These are phyloP conservation scores for Ophiostoma sp. DNA, from an alignment of 2,329 filamentous ascomycete species.

Conservation along the genomic window DNA sequence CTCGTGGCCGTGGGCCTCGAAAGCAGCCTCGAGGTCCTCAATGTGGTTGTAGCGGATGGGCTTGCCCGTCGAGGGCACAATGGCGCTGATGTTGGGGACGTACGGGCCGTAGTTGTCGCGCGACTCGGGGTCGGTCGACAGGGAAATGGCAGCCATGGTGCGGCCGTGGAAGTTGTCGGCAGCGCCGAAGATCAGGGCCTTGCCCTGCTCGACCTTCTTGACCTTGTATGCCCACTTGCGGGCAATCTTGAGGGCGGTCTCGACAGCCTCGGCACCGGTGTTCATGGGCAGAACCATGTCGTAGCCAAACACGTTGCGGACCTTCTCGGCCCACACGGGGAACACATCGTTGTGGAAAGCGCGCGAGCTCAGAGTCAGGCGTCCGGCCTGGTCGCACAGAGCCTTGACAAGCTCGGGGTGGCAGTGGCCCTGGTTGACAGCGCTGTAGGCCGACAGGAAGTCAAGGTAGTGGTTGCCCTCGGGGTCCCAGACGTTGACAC, in stretches of 20 bases:
- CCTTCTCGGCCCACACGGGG: constrained; percentile 88
- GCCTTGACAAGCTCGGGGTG: constrained; percentile 93
- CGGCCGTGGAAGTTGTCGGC: constrained; percentile 94
- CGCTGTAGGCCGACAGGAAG: constrained; percentile 96
- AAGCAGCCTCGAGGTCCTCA: constrained; percentile 68
- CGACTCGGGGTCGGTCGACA: constrained; percentile 93
- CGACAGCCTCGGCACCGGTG: constrained; percentile 91
- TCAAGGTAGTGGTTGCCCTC: constrained; percentile 94
- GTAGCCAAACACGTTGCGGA: constrained; percentile 82
- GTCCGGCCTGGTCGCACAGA: constrained; percentile 79
- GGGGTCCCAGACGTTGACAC: constrained; percentile 91
- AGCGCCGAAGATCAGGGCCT: constrained; percentile 79
- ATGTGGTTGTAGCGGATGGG: constrained; percentile 83
- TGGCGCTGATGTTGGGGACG: constrained; percentile 78
- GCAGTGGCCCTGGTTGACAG: constrained; percentile 97
- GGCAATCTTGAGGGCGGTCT: constrained; percentile 93
- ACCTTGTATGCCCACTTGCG: constrained; percentile 98
- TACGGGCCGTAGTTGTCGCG: constrained; percentile 96
- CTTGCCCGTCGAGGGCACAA: constrained; percentile 68
- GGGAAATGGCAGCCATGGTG: constrained; percentile 93
- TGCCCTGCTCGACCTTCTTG: constrained; percentile 78
- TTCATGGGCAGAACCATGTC: constrained; percentile 99
- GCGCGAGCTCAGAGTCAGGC: constrained; percentile 84
- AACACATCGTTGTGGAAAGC: constrained; percentile 99
- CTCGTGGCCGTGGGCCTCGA: constrained; percentile 75